Conservation (phyloP, 2,329 filamentous ascomycete species). For the Xylaria sp. region DNA sequence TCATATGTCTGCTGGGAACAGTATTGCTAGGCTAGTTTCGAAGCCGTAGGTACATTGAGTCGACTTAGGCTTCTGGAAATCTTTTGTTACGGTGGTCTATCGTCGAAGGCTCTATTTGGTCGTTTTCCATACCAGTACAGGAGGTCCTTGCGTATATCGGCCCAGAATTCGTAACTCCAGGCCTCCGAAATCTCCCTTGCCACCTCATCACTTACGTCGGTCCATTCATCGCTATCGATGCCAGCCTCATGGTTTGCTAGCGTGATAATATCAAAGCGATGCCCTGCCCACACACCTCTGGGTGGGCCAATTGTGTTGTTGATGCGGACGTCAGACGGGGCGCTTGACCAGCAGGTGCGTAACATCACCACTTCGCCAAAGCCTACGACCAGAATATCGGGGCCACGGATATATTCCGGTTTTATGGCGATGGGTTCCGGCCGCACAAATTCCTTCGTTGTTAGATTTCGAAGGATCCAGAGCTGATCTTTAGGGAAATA, state of each 20-base stretch:
- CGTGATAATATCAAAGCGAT: constrained; percentile 29
- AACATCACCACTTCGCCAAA: constrained; percentile 20
- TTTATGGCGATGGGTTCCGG: neutral
- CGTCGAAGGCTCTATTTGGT: neutral
- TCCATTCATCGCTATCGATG: constrained; percentile 5
- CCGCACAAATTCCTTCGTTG: constrained; percentile 1
- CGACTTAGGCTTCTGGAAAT: constrained; percentile 1
- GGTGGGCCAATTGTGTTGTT: neutral
- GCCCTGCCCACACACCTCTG: constrained; percentile 22
- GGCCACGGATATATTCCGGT: neutral
- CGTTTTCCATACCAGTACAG: neutral
- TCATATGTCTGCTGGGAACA: neutral
- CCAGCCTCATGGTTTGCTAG: neutral
- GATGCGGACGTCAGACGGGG: constrained; percentile 38
- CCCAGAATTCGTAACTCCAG: neutral
- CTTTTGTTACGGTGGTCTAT: constrained; percentile 1
- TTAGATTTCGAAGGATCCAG: constrained; percentile 1
- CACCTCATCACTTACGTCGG: constrained; percentile 52
- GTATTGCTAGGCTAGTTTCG: neutral
- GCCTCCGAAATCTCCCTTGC: constrained; percentile 13
- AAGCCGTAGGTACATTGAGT: constrained; percentile 4
- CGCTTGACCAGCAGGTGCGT: constrained; percentile 22
- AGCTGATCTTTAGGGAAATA: neutral
- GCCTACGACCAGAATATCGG: neutral
- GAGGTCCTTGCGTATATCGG: constrained; percentile 7